These are phyloP conservation scores for grape (Vitis vinifera) DNA, from an alignment of 164 flowering plant species.

Conservation along the genomic window DNA sequence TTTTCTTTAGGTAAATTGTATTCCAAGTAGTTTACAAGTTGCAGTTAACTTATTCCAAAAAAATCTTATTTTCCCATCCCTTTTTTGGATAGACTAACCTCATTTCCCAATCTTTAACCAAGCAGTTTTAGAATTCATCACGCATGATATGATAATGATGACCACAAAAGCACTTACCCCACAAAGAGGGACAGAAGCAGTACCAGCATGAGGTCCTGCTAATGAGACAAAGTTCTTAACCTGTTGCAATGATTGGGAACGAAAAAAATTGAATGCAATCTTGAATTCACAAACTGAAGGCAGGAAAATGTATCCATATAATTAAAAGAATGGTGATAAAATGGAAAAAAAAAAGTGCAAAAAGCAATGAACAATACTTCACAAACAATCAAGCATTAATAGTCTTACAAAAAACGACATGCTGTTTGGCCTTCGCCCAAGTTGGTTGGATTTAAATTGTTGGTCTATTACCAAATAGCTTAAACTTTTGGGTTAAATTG, in stretches of 20 bases:
- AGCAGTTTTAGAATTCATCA: too few relatives aligned
- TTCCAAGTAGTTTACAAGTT: too few relatives aligned
- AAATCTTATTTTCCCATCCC: too few relatives aligned
- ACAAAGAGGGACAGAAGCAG: conserved; percentile 94
- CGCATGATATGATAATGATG: neutral
- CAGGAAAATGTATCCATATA: neutral
- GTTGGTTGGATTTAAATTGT: too few relatives aligned
- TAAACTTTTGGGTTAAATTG: too few relatives aligned
- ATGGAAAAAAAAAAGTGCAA: neutral
- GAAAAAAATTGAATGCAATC: conserved; percentile 2
- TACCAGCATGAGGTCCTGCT: conserved; percentile 98
- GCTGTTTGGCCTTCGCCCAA: too few relatives aligned
- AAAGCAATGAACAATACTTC: neutral
- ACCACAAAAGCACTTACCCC: conserved; percentile 57
- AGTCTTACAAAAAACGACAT: too few relatives aligned
- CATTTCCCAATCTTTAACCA: too few relatives aligned
- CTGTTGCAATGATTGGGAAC: conserved; percentile 38
- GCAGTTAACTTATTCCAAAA: too few relatives aligned
- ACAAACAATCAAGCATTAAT: neutral
- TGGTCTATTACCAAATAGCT: too few relatives aligned
- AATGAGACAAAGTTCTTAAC: conserved; percentile 81
- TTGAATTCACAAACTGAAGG: neutral
- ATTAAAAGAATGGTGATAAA: neutral
- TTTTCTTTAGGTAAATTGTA: too few relatives aligned
- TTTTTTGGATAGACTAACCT: too few relatives aligned